Conservation (phyloP, 2,329 filamentous ascomycete genomes). For the Geosmithia putterillii region DNA sequence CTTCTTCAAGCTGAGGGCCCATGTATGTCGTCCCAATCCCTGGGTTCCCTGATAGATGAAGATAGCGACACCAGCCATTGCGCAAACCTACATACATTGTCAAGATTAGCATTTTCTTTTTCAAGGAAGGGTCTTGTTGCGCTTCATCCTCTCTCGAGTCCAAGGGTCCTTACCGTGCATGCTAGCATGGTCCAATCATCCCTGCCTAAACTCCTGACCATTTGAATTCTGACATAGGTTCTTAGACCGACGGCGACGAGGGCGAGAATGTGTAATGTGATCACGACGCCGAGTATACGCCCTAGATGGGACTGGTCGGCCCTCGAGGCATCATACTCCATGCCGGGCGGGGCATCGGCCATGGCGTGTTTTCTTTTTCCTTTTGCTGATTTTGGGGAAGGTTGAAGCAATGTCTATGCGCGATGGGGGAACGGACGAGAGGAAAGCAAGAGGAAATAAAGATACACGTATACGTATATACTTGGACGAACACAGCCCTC, state of each 20-base stretch:
- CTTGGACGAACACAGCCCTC: too few species aligned
- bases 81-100: conserved; percentile 10
- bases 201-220: conserved; percentile 11
- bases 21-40: conserved; percentile 32
- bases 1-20: conserved; percentile 18
- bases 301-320: conserved; percentile 13
- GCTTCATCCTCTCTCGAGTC: too few species aligned
- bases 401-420: too few species aligned
- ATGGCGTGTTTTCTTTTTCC: too few species aligned
- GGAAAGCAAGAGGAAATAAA: too few species aligned
- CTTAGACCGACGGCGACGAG: conserved; percentile 7
- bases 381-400: too few species aligned
- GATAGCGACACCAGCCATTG: conserved; percentile 13
- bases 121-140: too few species aligned
- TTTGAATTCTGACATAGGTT: conserved; percentile 7
- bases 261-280: conserved; percentile 10
- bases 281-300: conserved; percentile 10
- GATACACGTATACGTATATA: too few species aligned
- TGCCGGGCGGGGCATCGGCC: neutral
- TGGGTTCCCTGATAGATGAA: conserved; percentile 29
- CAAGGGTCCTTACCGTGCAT: conserved; percentile 13
- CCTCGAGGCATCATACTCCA: neutral
- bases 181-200: conserved; percentile 16
- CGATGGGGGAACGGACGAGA: too few species aligned
- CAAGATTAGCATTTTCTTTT: too few species aligned